These are phyloP conservation scores for Lipomyces sp. DNA, from an alignment of 805 yeast genomes.

Conservation along the genomic window DNA sequence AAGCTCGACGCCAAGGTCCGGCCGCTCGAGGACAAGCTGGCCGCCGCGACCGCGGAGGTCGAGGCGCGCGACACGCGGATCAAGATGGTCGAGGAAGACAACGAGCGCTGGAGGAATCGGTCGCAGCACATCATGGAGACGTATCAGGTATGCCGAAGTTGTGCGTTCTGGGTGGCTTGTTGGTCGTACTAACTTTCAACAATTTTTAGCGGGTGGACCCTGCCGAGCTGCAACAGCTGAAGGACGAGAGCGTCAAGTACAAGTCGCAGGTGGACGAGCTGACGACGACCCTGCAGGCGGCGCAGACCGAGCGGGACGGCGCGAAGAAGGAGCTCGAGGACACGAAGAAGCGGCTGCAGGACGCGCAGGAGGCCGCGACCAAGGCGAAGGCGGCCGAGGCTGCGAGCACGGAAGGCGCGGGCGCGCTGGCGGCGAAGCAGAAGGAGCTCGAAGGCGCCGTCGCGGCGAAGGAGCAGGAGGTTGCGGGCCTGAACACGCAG, in stretches of 20 bases:
- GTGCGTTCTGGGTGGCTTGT: background rate
- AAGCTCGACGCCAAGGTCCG: constrained; percentile 39
- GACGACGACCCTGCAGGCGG: constrained; percentile 1
- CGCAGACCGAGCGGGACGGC: constrained; percentile 21
- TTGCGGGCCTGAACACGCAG: constrained; percentile 12
- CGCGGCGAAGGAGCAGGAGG: constrained; percentile 11
- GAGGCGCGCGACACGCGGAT: constrained; percentile 52
- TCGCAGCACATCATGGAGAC: constrained; percentile 48
- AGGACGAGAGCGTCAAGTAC: constrained; percentile 36
- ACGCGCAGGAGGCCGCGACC: background rate
- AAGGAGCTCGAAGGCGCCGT: constrained; percentile 4
- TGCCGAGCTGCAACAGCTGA: constrained; percentile 42
- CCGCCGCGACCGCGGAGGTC: constrained; percentile 42
- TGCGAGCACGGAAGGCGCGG: constrained; percentile 11
- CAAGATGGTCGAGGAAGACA: constrained; percentile 49
- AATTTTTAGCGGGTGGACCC: constrained; percentile 45
- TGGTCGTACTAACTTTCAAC: background rate
- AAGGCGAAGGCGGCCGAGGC: constrained; percentile 9
- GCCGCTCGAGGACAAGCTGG: constrained; percentile 46
- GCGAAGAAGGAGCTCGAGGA: constrained; percentile 30
- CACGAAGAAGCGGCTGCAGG: constrained; percentile 22
- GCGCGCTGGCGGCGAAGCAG: constrained; percentile 15
- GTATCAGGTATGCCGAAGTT: constrained; percentile 37
- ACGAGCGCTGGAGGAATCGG: constrained; percentile 56
- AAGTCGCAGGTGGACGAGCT: constrained; percentile 31